phyloP scores from a whole-genome alignment of 768 basidiomycete genomes.

The Suillus subaureus region DNA sequence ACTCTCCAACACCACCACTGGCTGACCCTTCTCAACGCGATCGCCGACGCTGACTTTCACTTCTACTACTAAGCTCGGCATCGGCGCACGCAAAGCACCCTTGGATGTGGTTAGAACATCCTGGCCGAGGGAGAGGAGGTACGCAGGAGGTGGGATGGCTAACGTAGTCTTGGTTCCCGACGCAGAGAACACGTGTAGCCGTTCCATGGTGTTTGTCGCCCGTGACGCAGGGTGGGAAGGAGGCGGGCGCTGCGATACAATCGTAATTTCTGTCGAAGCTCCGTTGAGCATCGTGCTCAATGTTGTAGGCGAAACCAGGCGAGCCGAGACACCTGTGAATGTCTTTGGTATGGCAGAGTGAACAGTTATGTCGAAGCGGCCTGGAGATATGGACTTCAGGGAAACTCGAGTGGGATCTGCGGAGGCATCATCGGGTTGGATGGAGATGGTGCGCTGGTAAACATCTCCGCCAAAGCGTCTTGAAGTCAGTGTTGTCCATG shows the following conservation, averaged over 20 bases:
- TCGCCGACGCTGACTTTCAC: slow-evolving; percentile 80
- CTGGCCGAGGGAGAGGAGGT: slow-evolving; percentile 68
- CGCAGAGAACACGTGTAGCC: slow-evolving; percentile 72
- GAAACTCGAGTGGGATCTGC: slow-evolving; percentile 40
- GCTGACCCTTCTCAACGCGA: slow-evolving; percentile 77
- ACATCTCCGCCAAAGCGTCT: slow-evolving; percentile 79
- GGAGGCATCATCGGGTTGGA: slow-evolving; percentile 59
- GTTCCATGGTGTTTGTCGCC: slow-evolving; percentile 62
- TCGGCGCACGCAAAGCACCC: slow-evolving; percentile 77
- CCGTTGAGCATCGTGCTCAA: slow-evolving; percentile 57
- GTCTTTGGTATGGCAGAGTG: slow-evolving; percentile 30
- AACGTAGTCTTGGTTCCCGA: slow-evolving; percentile 65
- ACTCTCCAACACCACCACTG: slow-evolving; percentile 84
- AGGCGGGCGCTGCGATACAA: slow-evolving; percentile 70
- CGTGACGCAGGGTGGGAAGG: slow-evolving; percentile 54
- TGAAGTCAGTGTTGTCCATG: slow-evolving; percentile 72
- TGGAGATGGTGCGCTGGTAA: slow-evolving; percentile 59
- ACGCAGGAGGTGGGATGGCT: slow-evolving; percentile 67
- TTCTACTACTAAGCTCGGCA: slow-evolving; percentile 94
- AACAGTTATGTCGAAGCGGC: slow-evolving; percentile 58
- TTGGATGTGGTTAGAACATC: slow-evolving; percentile 57
- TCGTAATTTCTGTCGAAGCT: slow-evolving; percentile 56
- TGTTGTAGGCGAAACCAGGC: slow-evolving; percentile 53
- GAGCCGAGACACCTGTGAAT: slow-evolving; percentile 57
- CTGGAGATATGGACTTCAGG: slow-evolving; percentile 43